phyloP scores from a whole-genome alignment of 2,329 filamentous ascomycete species.

The Nectriaceae sp. region DNA sequence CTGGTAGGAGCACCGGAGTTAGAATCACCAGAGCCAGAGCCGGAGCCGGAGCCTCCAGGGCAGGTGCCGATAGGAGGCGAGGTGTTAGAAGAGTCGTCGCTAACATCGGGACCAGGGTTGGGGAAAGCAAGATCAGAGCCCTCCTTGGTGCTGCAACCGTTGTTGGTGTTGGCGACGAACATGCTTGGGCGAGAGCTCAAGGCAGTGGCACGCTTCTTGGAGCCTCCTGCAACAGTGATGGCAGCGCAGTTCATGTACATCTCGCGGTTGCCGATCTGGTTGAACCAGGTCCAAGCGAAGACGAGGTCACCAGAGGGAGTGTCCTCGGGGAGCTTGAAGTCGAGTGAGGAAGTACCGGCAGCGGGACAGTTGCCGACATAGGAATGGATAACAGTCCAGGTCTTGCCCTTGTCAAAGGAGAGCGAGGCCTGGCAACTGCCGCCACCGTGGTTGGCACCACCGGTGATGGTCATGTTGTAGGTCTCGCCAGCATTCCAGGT shows the following conservation, averaged over 20 bases:
- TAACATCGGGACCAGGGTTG: slow-evolving; percentile 60
- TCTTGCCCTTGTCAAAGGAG: slow-evolving; percentile 70
- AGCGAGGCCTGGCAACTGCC: slow-evolving; percentile 78
- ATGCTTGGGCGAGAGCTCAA: slow-evolving; percentile 64
- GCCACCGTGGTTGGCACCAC: slow-evolving; percentile 65
- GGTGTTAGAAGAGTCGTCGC: slow-evolving; percentile 37
- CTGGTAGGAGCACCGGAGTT: slow-evolving; percentile 9
- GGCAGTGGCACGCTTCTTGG: slow-evolving; percentile 34
- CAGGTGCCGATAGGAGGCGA: slow-evolving; percentile 39
- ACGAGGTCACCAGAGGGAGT: slow-evolving; percentile 63
- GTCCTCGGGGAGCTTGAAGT: slow-evolving; percentile 67
- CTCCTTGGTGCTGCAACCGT: slow-evolving; percentile 60
- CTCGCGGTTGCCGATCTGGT: slow-evolving; percentile 75
- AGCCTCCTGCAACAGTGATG: slow-evolving; percentile 57
- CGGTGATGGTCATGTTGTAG: slow-evolving; percentile 65
- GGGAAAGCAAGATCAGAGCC: slow-evolving; percentile 65
- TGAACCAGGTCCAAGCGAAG: slow-evolving; percentile 79
- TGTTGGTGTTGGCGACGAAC: slow-evolving; percentile 70
- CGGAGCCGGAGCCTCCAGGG: slow-evolving; percentile 24
- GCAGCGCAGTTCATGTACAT: slow-evolving; percentile 87
- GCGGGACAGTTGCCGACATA: slow-evolving; percentile 58
- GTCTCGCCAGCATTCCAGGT: slow-evolving; percentile 63
- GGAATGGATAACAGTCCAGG: slow-evolving; percentile 68
- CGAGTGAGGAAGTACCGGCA: slow-evolving; percentile 50
- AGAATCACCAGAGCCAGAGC: slow-evolving; percentile 7